Conservation (phyloP, 2,329 filamentous ascomycete species). For the Rhynchosporium agropyri region DNA sequence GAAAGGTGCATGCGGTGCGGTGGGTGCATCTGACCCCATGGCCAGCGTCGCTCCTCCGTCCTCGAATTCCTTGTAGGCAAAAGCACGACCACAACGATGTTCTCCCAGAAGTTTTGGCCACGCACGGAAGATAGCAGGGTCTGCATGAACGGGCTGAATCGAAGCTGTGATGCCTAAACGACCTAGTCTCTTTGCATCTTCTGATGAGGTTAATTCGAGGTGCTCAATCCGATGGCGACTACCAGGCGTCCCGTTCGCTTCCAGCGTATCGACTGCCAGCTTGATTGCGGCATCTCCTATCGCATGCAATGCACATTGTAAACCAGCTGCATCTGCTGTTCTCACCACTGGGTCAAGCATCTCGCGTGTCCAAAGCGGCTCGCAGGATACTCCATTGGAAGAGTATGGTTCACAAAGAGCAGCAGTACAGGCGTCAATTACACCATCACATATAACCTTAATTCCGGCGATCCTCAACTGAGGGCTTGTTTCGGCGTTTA, state of each 20-base stretch:
- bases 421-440: slow-evolving; percentile 67
- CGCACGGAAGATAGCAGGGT: slow-evolving; percentile 62
- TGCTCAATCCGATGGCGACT: slow-evolving; percentile 66
- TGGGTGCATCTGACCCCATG: slow-evolving; percentile 62
- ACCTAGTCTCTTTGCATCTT: slow-evolving; percentile 60
- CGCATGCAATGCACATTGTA: slow-evolving; percentile 67
- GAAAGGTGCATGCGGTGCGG: slow-evolving; percentile 57
- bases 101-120: slow-evolving; percentile 61
- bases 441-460: slow-evolving; percentile 67
- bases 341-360: slow-evolving; percentile 57
- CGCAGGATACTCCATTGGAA: slow-evolving; percentile 49
- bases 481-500: slow-evolving; percentile 48
- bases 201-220: slow-evolving; percentile 58
- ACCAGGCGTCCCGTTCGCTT: slow-evolving; percentile 47
- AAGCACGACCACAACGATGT: slow-evolving; percentile 58
- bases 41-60: slow-evolving; percentile 57
- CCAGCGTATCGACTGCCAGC: slow-evolving; percentile 59
- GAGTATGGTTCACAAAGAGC: slow-evolving; percentile 60
- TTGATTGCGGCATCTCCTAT: slow-evolving; percentile 64
- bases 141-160: slow-evolving; percentile 60
- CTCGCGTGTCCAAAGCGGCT: slow-evolving; percentile 57
- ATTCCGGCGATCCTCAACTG: slow-evolving; percentile 59
- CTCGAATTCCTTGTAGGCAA: slow-evolving; percentile 64
- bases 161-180: slow-evolving; percentile 61
- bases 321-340: slow-evolving; percentile 53